A percentile compares a stretch with the other conserved stretches of the same genome.
phyloP scores from a whole-genome alignment of 1,284 basidiomycete species.

The Malassezia dermatis region DNA sequence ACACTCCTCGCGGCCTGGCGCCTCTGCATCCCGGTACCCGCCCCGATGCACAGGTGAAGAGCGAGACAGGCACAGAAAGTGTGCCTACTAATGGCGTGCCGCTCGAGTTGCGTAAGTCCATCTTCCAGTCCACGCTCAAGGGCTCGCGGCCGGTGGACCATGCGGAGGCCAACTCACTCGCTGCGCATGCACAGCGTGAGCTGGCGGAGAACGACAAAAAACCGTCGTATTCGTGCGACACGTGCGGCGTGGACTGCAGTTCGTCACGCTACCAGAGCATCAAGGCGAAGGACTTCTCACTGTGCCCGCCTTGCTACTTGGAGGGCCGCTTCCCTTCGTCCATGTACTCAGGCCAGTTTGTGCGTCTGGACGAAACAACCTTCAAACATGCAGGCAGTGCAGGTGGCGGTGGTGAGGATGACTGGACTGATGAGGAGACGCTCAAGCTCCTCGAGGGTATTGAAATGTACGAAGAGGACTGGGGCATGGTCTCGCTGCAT shows the following conservation, averaged over 20 bases:
- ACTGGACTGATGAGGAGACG: slow-evolving; percentile 86
- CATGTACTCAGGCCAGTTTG: slow-evolving; percentile 96
- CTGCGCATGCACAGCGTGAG: slow-evolving; percentile 52
- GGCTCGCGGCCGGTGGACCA: slow-evolving; percentile 34
- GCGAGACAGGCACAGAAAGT: slow-evolving; percentile 50
- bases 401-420: slow-evolving; percentile 52
- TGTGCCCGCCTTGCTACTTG: slow-evolving; percentile 62
- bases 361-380: slow-evolving; percentile 59
- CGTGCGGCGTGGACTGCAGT: slow-evolving; percentile 87
- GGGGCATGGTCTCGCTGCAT: slow-evolving; percentile 81
- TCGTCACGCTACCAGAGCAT: slow-evolving; percentile 79
- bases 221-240: slow-evolving; percentile 69
- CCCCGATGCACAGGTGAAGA: background rate
- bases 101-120: slow-evolving; percentile 40
- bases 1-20: slow-evolving; percentile 88
- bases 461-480: slow-evolving; percentile 97
- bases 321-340: slow-evolving; percentile 89
- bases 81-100: slow-evolving; percentile 60
- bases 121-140: slow-evolving; percentile 44
- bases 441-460: slow-evolving; percentile 81
- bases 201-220: slow-evolving; percentile 48
- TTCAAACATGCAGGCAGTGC: slow-evolving; percentile 51
- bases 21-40: slow-evolving; percentile 70
- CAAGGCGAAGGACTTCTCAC: slow-evolving; percentile 73
- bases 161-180: slow-evolving; percentile 37